Base-by-base conservation (phyloP, 2,329 filamentous ascomycete species). In the Aspergillus hortae region DNA sequence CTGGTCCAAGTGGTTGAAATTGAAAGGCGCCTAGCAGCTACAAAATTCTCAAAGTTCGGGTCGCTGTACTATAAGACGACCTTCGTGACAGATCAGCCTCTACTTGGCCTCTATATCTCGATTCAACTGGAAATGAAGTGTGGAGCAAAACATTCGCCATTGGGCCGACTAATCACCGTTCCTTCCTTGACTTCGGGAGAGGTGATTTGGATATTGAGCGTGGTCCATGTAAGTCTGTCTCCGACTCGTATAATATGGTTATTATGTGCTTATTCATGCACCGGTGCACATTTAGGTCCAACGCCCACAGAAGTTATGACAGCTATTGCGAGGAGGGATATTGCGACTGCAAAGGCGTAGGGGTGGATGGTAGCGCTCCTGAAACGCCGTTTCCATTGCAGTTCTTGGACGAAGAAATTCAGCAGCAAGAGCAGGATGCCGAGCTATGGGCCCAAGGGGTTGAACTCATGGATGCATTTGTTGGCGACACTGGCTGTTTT, bases 371-470 rank as follows among this genome's bases (percentile, higher is more conserved):
- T 46, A 48, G 48, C 19, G 40, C 41, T 19, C 51, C 52, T 36
- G 21, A 21, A 25, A 54, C 17, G 46, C 47, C 55, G n/a, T 63
- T 41, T 21, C 57, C 60, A 21, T 54, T 63, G n/a, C 47, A 60
- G 10, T 60, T 59, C 44, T 59, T 60, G 6, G 49, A 42, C 3
- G 50, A 48, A 10, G 58, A 61, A 33, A 23, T 61, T 5, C 41
- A 56, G 33, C 48, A 58, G 48, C 57, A 60, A 36, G 57, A 60
- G 25, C 46, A 36, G n/a, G 60, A 64, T 33, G 57, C 46, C 6
- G 56, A 56, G 35, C 49, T 61, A 23, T 65, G 62, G 61, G 60
- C 60, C 10, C 55, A 58, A 45, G 60, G 61, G 4, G 60, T 63
- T 15, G 51, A 49, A 30, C 55, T 62, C n/a, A 64, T 64, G 62